Conservation (phyloP, 139 green algal genomes). For the Volvox africanus region DNA sequence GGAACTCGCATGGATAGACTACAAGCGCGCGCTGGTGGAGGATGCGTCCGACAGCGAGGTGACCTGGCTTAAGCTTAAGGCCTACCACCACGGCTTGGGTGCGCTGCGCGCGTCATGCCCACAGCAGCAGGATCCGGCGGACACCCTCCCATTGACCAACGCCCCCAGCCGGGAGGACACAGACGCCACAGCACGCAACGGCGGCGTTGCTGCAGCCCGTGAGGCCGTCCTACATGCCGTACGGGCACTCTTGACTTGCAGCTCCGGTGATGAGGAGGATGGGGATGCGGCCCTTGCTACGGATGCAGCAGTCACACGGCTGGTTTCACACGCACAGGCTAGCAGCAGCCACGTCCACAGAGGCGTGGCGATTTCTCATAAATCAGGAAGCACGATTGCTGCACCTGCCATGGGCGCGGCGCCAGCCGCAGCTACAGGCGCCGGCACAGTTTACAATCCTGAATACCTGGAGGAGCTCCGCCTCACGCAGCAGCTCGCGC, state of each 20-base stretch:
- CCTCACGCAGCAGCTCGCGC: background rate
- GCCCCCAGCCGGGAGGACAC: background rate
- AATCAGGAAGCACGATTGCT: background rate
- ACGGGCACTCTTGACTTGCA: background rate
- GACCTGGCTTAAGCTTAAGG: slow-evolving; percentile 50
- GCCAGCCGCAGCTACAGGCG: background rate
- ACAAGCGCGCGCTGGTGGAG: slow-evolving; percentile 25
- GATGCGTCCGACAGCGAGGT: slow-evolving; percentile 14
- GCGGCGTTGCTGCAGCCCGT: background rate
- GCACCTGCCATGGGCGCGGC: background rate
- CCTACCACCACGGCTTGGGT: slow-evolving; percentile 42
- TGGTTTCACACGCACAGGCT: background rate
- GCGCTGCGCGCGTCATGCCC: background rate
- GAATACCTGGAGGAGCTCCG: slow-evolving; percentile 42
- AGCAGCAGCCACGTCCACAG: background rate
- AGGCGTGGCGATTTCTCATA: background rate
- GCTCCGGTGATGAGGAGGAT: background rate
- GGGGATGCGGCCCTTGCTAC: too few relatives aligned
- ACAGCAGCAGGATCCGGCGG: background rate
- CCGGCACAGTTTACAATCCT: background rate
- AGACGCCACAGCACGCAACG: background rate
- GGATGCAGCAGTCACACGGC: too few relatives aligned
- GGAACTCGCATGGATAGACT: background rate
- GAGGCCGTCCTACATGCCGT: background rate
- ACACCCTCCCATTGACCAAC: background rate